These are phyloP conservation scores for Ogataea wickerhamii DNA, from an alignment of 805 yeast genomes.

Conservation along the genomic window DNA sequence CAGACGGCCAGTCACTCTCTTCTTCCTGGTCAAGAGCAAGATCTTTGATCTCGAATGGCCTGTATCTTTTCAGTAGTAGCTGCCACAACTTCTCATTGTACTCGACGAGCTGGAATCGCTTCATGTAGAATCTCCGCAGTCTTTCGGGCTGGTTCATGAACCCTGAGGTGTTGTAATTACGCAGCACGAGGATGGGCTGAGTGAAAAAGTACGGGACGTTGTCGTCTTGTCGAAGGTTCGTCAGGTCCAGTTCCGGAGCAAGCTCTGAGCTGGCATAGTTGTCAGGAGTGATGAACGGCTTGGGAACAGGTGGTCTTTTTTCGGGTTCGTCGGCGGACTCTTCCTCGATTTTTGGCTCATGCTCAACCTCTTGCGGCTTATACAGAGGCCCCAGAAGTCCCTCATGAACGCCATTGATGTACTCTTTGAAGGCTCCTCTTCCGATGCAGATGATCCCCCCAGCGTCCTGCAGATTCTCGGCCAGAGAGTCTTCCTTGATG, in stretches of 20 bases:
- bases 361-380: slow-evolving; percentile 24
- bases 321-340: slow-evolving; percentile 26
- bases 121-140: slow-evolving; percentile 72
- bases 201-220: slow-evolving; percentile 59
- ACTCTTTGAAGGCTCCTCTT: slow-evolving; percentile 94
- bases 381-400: slow-evolving; percentile 90
- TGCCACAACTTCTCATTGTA: slow-evolving; percentile 27
- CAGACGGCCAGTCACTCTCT: slow-evolving; percentile 82
- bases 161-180: slow-evolving; percentile 77
- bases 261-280: slow-evolving; percentile 52
- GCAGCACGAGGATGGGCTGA: slow-evolving; percentile 74
- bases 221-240: slow-evolving; percentile 30
- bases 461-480: slow-evolving; percentile 40
- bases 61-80: slow-evolving; percentile 38
- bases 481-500: slow-evolving; percentile 45
- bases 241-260: slow-evolving; percentile 58
- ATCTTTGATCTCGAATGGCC: slow-evolving; percentile 51
- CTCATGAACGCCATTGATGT: slow-evolving; percentile 85
- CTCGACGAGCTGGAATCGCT: slow-evolving; percentile 46
- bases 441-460: slow-evolving; percentile 94
- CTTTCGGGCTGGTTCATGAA: slow-evolving; percentile 73
- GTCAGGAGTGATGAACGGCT: slow-evolving; percentile 58
- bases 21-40: slow-evolving; percentile 49
- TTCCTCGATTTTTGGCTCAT: slow-evolving; percentile 9
- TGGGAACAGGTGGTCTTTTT: slow-evolving; percentile 46